These are phyloP conservation scores for Effrenium voratum DNA, from an alignment of 73 alveolate genomes.

Conservation along the genomic window DNA sequence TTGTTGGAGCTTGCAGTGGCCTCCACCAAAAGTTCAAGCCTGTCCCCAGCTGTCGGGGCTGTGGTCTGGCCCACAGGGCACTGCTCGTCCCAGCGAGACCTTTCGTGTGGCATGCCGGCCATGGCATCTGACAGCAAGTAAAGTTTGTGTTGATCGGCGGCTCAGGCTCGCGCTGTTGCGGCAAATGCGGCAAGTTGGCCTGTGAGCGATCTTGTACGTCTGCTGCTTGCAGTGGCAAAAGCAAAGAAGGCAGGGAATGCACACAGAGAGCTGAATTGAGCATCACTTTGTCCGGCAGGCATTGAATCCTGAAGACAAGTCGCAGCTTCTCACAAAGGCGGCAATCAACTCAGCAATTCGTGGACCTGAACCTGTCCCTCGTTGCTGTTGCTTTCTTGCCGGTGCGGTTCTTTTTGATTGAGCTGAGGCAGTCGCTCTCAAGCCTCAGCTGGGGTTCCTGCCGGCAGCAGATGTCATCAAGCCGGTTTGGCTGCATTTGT, in stretches of 20 bases:
- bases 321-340: conserved; percentile 31
- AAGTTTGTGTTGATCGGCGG: background rate
- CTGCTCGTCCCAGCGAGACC: too few species aligned
- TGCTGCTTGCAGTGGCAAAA: conserved; percentile 90
- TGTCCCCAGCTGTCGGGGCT: conserved; percentile 83
- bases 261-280: background rate
- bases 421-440: conserved; percentile 52
- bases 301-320: conserved; percentile 61
- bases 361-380: background rate
- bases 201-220: conserved; percentile 82
- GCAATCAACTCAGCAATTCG: background rate
- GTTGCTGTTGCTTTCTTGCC: background rate
- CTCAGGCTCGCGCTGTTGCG: conserved; percentile 57
- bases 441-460: conserved; percentile 49
- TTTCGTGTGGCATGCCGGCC: too few species aligned
- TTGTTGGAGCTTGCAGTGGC: conserved; percentile 88
- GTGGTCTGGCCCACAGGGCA: conserved; percentile 24
- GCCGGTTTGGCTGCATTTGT: background rate
- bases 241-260: conserved; percentile 43
- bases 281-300: background rate
- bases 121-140: background rate
- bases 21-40: conserved; percentile 79
- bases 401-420: background rate
- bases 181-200: conserved; percentile 67
- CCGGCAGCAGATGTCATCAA: conserved; percentile 79